These are phyloP conservation scores for Coniosporium apollinis DNA, from an alignment of 495 filamentous ascomycete species.

Conservation along the genomic window DNA sequence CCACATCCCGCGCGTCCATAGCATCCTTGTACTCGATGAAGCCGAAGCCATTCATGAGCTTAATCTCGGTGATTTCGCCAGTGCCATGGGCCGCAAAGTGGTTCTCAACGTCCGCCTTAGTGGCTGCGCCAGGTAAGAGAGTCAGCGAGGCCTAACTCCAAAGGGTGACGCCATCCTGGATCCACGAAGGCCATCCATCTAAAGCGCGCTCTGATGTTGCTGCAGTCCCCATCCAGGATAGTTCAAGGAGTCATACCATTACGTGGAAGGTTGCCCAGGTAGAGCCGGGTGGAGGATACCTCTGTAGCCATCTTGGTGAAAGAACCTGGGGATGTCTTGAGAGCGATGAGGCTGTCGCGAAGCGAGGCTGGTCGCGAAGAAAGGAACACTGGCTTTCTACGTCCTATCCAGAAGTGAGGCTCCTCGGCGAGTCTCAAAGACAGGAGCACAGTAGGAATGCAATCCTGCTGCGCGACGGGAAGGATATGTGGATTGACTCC, in stretches of 20 bases:
- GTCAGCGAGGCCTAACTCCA: slow-evolving; percentile 16
- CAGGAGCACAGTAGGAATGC: no score
- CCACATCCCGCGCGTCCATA: slow-evolving; percentile 91
- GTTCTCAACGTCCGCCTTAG: slow-evolving; percentile 88
- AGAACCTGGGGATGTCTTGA: no score
- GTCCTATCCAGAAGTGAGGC: no score
- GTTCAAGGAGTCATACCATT: slow-evolving; percentile 54
- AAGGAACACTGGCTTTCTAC: no score
- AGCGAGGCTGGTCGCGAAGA: no score
- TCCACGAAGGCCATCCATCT: slow-evolving; percentile 1
- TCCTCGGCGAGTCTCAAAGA: no score
- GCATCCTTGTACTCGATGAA: slow-evolving; percentile 99
- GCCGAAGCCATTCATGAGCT: slow-evolving; percentile 98
- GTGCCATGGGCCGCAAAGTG: slow-evolving; percentile 92
- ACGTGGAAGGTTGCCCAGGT: slow-evolving; percentile 93
- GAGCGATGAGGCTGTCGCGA: no score
- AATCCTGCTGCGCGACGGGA: no score
- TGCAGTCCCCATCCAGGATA: slow-evolving; percentile 7
- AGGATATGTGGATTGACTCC: no score
- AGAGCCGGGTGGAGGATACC: slow-evolving; percentile 84
- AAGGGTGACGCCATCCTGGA: slow-evolving; percentile 3
- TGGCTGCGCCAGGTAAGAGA: slow-evolving; percentile 43
- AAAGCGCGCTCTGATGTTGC: no score
- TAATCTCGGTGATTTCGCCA: slow-evolving; percentile 95
- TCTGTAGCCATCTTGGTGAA: no score